A percentile compares a stretch with the other conserved stretches of the same genome.
Evolutionary conservation across 768 basidiomycete genomes (phyloP).

Genomic region (Auriscalpium vulgare): DNA sequence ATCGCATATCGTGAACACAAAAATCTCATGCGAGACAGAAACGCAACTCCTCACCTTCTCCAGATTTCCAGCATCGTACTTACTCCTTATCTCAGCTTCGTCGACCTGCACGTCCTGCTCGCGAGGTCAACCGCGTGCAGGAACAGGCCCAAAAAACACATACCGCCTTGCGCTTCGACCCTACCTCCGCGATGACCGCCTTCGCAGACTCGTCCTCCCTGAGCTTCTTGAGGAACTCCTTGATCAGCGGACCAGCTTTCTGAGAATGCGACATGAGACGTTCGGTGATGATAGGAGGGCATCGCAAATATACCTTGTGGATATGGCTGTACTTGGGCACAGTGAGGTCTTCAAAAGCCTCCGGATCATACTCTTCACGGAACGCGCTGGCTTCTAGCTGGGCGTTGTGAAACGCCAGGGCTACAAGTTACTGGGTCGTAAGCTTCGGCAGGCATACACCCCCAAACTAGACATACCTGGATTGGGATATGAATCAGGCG

Average conservation of each 20-base stretch:
- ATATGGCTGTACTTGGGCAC: slow-evolving; percentile 70
- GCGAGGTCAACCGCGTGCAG: background rate
- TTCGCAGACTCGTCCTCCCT: slow-evolving; percentile 57
- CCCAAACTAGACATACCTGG: slow-evolving; percentile 48
- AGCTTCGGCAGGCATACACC: background rate
- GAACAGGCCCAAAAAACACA: slow-evolving; percentile 20
- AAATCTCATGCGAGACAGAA: background rate
- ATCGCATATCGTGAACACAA: slow-evolving; percentile 1
- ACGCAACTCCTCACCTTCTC: slow-evolving; percentile 46
- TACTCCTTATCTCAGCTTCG: slow-evolving; percentile 67
- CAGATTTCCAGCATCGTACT: slow-evolving; percentile 50
- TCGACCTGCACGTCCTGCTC: slow-evolving; percentile 53
- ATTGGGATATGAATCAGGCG: slow-evolving; percentile 86
- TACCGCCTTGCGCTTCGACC: slow-evolving; percentile 69
- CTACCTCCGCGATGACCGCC: slow-evolving; percentile 35
- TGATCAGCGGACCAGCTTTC: slow-evolving; percentile 52
- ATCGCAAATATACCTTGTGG: slow-evolving; percentile 49
- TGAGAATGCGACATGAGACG: background rate
- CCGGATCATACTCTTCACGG: slow-evolving; percentile 77
- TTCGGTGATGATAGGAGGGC: background rate
- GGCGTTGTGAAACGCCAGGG: slow-evolving; percentile 81
- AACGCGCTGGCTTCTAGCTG: slow-evolving; percentile 91
- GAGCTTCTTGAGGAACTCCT: slow-evolving; percentile 63
- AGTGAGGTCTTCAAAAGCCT: slow-evolving; percentile 76
- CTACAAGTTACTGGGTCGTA: slow-evolving; percentile 28